Percentiles rank a stretch among this genome's conserved stretches.
Evolutionary conservation across 768 basidiomycete genomes (phyloP).

Genomic region (Suillus paluster): DNA sequence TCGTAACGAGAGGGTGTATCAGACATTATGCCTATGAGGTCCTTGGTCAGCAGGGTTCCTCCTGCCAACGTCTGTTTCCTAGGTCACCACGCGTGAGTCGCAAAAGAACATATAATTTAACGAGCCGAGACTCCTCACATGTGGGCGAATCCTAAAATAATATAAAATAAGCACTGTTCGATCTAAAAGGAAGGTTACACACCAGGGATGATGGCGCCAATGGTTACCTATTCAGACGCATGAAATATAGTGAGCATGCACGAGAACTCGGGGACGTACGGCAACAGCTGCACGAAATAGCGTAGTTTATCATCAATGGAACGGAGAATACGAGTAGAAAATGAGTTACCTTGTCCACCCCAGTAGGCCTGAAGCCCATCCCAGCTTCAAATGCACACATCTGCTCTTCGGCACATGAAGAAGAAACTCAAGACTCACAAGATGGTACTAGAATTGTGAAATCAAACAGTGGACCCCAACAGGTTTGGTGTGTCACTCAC

Average conservation of each 20-base stretch:
- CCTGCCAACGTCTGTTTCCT: conserved; percentile 3
- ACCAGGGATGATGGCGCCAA: conserved; percentile 2
- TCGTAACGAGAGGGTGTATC: background rate
- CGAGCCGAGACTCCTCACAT: background rate
- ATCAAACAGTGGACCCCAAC: background rate
- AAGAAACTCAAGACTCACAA: conserved; percentile 1
- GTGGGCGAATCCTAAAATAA: background rate
- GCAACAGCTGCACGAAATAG: background rate
- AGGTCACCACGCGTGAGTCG: background rate
- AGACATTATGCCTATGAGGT: conserved; percentile 1
- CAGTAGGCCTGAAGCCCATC: conserved; percentile 26
- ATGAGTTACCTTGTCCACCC: conserved; percentile 22
- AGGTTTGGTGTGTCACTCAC: background rate
- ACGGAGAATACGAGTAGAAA: background rate
- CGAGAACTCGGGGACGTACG: background rate
- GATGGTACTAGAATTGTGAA: background rate
- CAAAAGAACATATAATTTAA: background rate
- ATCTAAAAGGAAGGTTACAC: background rate
- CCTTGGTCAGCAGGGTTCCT: background rate
- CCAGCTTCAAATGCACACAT: conserved; percentile 14
- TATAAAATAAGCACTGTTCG: background rate
- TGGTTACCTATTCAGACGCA: background rate
- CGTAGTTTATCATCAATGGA: background rate
- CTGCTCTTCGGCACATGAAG: background rate
- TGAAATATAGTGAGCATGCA: background rate